Evolutionary conservation across 2,329 filamentous ascomycete species (phyloP).

Genomic region (Cyphellophora europaea): DNA sequence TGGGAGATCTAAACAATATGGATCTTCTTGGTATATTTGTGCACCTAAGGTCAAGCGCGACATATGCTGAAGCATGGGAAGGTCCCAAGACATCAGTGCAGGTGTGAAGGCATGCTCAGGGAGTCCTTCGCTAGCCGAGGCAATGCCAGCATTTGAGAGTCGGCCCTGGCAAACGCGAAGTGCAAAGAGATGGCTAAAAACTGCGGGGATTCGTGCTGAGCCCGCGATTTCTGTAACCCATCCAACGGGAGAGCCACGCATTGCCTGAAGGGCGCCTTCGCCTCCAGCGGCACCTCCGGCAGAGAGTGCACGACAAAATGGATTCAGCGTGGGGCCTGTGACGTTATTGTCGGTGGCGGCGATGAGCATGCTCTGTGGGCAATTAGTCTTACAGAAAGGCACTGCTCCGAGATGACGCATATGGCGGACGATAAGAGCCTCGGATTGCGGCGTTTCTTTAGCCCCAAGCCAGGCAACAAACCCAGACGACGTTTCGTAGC

Average conservation of each 20-base stretch:
- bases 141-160: conserved; percentile 5
- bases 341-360: conserved; percentile 31
- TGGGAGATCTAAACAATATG: conserved; percentile 7
- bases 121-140: conserved; percentile 13
- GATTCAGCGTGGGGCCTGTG: conserved; percentile 31
- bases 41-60: not conserved
- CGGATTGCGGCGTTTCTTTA: conserved; percentile 7
- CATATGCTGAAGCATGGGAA: conserved; percentile 3
- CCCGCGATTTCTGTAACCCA: conserved; percentile 26
- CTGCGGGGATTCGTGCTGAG: conserved; percentile 25
- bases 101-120: conserved; percentile 22
- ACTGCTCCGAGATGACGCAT: conserved; percentile 34
- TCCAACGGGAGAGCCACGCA: conserved; percentile 22
- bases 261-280: conserved; percentile 25
- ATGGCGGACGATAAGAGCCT: conserved; percentile 32
- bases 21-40: conserved; percentile 7
- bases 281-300: conserved; percentile 28
- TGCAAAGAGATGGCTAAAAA: conserved; percentile 20
- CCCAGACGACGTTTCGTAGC: conserved; percentile 16
- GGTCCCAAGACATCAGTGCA: conserved; percentile 21
- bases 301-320: conserved; percentile 22
- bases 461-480: conserved; percentile 12
- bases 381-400: conserved; percentile 40
- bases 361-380: conserved; percentile 44
- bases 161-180: conserved; percentile 7